Evolutionary conservation across 1,139 yeast species (phyloP).

Genomic region (Sugiyamaella xylanicola): DNA sequence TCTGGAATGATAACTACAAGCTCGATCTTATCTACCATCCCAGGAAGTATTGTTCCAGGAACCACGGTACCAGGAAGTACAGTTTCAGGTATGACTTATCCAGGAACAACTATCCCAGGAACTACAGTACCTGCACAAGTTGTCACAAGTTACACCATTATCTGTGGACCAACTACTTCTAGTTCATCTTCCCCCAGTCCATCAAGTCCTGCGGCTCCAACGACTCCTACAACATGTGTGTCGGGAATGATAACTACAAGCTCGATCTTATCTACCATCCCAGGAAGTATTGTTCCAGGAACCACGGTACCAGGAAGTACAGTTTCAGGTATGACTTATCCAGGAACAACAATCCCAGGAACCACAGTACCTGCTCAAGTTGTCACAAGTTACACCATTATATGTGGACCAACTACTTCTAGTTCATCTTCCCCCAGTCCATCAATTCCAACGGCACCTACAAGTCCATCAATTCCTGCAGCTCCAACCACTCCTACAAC

Average conservation of each 20-base stretch:
- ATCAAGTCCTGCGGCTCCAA: background rate
- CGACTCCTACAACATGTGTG: background rate
- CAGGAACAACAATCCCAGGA: conserved; percentile 16
- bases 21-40: background rate
- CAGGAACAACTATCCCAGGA: conserved; percentile 24
- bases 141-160: background rate
- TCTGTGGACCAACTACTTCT: conserved; percentile 1
- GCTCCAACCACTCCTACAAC: background rate
- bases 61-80: conserved; percentile 21
- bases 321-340: conserved; percentile 18
- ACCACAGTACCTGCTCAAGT: conserved; percentile 20
- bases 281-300: conserved; percentile 12
- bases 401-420: background rate
- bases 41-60: conserved; percentile 8
- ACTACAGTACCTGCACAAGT: conserved; percentile 13
- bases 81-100: conserved; percentile 1
- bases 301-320: conserved; percentile 21
- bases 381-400: conserved; percentile 14
- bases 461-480: conserved; percentile 5
- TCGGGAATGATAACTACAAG: background rate
- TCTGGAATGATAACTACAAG: background rate
- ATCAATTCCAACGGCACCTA: background rate
- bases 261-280: background rate
- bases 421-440: background rate
- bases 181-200: background rate